Conservation (phyloP, 768 basidiomycete species). For the Boletus edulis region DNA sequence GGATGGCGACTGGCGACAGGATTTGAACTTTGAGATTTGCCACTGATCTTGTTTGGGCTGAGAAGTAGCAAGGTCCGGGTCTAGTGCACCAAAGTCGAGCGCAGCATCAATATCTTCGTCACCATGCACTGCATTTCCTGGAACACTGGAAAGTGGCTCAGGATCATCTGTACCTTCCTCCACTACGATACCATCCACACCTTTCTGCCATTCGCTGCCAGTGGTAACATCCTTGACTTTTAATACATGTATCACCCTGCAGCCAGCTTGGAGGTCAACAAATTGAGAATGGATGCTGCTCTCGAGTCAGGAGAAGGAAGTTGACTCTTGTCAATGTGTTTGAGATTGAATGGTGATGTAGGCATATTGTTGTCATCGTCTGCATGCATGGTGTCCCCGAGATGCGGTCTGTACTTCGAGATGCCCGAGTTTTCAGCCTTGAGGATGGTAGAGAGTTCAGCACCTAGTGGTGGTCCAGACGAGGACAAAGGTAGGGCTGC, state of each 20-base stretch:
- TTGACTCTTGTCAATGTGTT: slow-evolving; percentile 10
- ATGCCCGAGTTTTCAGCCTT: slow-evolving; percentile 75
- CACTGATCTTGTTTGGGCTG: slow-evolving; percentile 45
- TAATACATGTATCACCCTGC: slow-evolving; percentile 53
- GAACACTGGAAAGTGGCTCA: slow-evolving; percentile 6
- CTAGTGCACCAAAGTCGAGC: slow-evolving; percentile 55
- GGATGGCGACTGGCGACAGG: slow-evolving; percentile 13
- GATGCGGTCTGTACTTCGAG: slow-evolving; percentile 45
- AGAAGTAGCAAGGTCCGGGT: slow-evolving; percentile 67
- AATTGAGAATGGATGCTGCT: slow-evolving; percentile 31
- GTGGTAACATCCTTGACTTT: slow-evolving; percentile 33
- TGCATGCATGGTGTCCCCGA: slow-evolving; percentile 12
- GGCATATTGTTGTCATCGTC: slow-evolving; percentile 16
- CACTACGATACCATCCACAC: slow-evolving; percentile 45
- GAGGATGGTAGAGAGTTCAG: slow-evolving; percentile 72
- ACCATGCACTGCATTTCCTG: neutral
- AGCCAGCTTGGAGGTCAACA: slow-evolving; percentile 41
- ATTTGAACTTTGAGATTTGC: slow-evolving; percentile 12
- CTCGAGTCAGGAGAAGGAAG: slow-evolving; percentile 26
- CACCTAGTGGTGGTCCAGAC: slow-evolving; percentile 37
- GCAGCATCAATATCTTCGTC: slow-evolving; percentile 40
- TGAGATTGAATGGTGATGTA: slow-evolving; percentile 25
- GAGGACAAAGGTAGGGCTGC: slow-evolving; percentile 24
- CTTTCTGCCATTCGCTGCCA: slow-evolving; percentile 43
- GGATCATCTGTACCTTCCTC: slow-evolving; percentile 35